Evolutionary conservation across 1,139 yeast species (phyloP).

Genomic region (Nakaseomyces glabratus): DNA sequence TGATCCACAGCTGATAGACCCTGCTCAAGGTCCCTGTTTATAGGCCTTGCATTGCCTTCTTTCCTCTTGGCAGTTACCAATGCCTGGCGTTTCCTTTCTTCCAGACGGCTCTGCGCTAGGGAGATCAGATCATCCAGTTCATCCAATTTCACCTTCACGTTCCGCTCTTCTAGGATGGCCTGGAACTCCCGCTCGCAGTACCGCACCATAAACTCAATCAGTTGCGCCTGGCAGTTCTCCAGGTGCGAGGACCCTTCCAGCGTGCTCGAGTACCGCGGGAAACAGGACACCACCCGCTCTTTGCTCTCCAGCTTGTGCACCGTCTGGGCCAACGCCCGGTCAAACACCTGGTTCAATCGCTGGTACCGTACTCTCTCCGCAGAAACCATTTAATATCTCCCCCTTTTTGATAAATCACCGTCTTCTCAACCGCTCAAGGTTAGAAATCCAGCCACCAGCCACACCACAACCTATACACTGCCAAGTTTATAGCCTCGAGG

Average conservation of each 20-base stretch:
- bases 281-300: conserved; percentile 57
- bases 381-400: conserved; percentile 8
- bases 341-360: conserved; percentile 46
- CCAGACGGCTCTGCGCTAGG: conserved; percentile 18
- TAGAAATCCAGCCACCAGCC: too few relatives aligned
- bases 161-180: conserved; percentile 55
- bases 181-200: conserved; percentile 56
- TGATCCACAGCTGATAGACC: conserved; percentile 24
- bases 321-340: conserved; percentile 63
- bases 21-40: conserved; percentile 7
- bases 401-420: too few relatives aligned
- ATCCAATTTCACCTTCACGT: conserved; percentile 47
- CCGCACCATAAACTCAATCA: conserved; percentile 51
- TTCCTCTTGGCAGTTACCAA: conserved; percentile 34
- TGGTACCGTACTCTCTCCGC: conserved; percentile 38
- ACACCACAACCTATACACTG: too few relatives aligned
- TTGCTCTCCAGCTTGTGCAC: conserved; percentile 47
- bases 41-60: conserved; percentile 20
- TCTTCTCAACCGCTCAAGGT: too few relatives aligned
- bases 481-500: too few relatives aligned
- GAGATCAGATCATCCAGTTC: conserved; percentile 56
- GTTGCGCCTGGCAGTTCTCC: conserved; percentile 51
- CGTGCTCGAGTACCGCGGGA: conserved; percentile 48
- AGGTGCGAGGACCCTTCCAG: conserved; percentile 45
- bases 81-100: conserved; percentile 38